Base-by-base conservation (phyloP, 2,329 filamentous ascomycete genomes). In the Scleromitrula shiraiana region DNA sequence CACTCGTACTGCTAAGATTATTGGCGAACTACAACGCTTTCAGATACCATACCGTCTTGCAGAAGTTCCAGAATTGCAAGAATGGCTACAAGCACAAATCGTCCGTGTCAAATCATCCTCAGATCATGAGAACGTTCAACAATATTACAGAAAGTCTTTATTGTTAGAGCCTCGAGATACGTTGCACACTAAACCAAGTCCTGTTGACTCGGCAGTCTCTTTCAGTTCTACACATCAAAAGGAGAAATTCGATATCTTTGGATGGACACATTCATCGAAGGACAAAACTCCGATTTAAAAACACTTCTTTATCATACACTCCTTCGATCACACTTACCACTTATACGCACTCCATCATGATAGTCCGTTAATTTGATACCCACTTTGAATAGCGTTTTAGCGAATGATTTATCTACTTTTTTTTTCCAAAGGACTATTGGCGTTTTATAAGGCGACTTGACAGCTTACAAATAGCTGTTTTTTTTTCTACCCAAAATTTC, bases 11-110 rank as follows among this genome's bases (percentile, higher is more conserved):
- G 90, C 91, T 38, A 93, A 90, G 68, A 94, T 97, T 62, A 95
- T 98, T 59, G 87, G 88, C 54, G 91, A 97, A 59, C 77, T 98
- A 7, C 93, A 98, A 65, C 83, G 90, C 15, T 97, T 97, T 71
- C 93, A 98, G 67, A 87, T 95, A 17, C 88, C 90, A 0, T 97
- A 97, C 65, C 79, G 84, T 6, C 76, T 98, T 15, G 77, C 77
- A 2, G 85, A 93, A 62, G 73, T 97, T 4, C 80, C 86, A 0
- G 91, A 97, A 59, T 76, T 98, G 64, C 91, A 97, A 64, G 83
- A 91, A 20, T 98, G 91, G 91, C 80, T 98, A 65, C 80, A 90
- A 53, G 76, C 80, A 19, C 86, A 96, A 65, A 81, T 96, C 42
- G 87, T 96, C 38, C 85, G 85, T 10, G 50, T 75, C 70, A 64